A percentile compares a stretch with the other conserved stretches of the same genome.
Conservation (phyloP, 2,329 filamentous ascomycete species). For the Biscogniauxia sp. region DNA sequence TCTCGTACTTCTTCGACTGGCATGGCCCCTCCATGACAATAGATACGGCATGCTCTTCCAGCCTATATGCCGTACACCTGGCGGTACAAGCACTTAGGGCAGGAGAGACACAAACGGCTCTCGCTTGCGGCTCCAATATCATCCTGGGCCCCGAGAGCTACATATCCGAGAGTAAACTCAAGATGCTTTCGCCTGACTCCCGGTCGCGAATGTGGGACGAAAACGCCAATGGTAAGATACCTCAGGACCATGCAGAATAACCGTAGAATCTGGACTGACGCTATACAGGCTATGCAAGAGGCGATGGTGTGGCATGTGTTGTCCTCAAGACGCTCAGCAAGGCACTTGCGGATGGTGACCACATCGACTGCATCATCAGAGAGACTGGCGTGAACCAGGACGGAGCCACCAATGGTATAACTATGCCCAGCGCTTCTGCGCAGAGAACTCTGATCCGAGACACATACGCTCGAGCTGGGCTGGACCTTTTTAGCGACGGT, state of each 20-base stretch:
- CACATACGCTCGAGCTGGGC: conserved; percentile 15
- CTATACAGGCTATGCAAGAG: conserved; percentile 28
- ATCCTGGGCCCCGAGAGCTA: too few relatives aligned
- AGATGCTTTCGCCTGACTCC: conserved; percentile 31
- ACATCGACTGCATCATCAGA: conserved; percentile 36
- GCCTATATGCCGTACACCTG: conserved; percentile 34
- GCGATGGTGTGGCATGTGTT: conserved; percentile 34
- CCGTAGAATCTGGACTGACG: too few relatives aligned
- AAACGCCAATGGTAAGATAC: conserved; percentile 24
- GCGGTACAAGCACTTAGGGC: conserved; percentile 28
- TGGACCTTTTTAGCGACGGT: conserved; percentile 9
- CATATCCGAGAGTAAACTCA: conserved; percentile 20
- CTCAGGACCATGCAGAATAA: too few relatives aligned
- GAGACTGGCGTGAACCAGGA: conserved; percentile 29
- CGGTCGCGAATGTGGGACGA: conserved; percentile 35
- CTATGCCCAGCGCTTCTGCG: conserved; percentile 13
- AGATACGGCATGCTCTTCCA: conserved; percentile 46
- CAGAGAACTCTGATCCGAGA: conserved; percentile 21
- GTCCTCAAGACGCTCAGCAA: conserved; percentile 34
- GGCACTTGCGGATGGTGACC: conserved; percentile 34
- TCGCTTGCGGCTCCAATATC: conserved; percentile 11
- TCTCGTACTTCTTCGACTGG: conserved; percentile 36
- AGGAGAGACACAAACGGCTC: conserved; percentile 23
- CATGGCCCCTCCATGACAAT: conserved; percentile 41
- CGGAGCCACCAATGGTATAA: conserved; percentile 15